These are phyloP conservation scores for Phytopythium vexans DNA, from an alignment of 352 stramenopile genomes.

Conservation along the genomic window DNA sequence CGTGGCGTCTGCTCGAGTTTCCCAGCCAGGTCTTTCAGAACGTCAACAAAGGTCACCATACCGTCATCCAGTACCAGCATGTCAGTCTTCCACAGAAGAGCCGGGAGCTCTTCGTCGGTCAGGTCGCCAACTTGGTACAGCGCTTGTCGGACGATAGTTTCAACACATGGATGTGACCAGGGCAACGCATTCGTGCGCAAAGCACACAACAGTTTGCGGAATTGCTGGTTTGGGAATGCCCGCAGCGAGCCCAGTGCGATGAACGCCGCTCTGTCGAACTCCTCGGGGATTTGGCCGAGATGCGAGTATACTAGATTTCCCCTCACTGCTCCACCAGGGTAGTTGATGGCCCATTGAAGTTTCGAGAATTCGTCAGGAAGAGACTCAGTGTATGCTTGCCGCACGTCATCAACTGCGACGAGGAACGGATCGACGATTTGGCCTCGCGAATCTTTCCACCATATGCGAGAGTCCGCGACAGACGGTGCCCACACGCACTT, in stretches of 20 bases:
- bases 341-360: constrained; percentile 45
- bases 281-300: constrained; percentile 10
- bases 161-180: constrained; percentile 35
- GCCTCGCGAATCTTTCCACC: constrained; percentile 22
- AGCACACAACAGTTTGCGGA: constrained; percentile 37
- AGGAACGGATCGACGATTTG: constrained; percentile 37
- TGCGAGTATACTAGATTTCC: constrained; percentile 50
- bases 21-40: constrained; percentile 12
- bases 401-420: constrained; percentile 13
- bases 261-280: constrained; percentile 23
- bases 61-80: constrained; percentile 13
- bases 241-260: constrained; percentile 35
- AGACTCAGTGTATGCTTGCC: constrained; percentile 29
- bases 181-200: constrained; percentile 37
- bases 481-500: constrained; percentile 43
- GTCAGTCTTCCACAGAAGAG: constrained; percentile 37
- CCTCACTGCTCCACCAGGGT: constrained; percentile 25
- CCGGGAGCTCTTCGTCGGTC: constrained; percentile 17
- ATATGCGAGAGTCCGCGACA: constrained; percentile 11
- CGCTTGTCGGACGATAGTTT: constrained; percentile 34
- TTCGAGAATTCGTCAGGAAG: constrained; percentile 14
- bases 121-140: constrained; percentile 47
- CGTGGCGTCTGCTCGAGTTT: constrained; percentile 27
- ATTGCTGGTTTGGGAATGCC: constrained; percentile 46
- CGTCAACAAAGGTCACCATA: constrained; percentile 14